Conservation (phyloP, 805 yeast species). For the Monosporozyma solicola region DNA sequence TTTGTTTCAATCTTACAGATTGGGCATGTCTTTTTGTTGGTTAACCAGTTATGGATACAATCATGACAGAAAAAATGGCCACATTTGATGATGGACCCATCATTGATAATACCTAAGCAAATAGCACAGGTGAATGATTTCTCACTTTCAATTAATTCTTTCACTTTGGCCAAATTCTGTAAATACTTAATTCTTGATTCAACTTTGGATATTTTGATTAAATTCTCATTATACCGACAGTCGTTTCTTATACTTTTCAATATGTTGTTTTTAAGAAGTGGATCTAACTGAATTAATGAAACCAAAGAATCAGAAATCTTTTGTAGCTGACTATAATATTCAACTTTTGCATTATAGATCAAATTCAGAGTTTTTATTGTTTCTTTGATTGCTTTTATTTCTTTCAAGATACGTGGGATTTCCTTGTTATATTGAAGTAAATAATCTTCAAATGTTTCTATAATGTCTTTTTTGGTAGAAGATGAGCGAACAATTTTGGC, state of each 20-base stretch:
- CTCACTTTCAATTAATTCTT: constrained; percentile 22
- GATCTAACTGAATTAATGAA: constrained; percentile 32
- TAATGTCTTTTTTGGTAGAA: background rate
- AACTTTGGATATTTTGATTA: constrained; percentile 21
- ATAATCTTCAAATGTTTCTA: constrained; percentile 18
- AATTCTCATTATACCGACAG: constrained; percentile 14
- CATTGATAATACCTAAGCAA: constrained; percentile 59
- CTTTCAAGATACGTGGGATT: constrained; percentile 15
- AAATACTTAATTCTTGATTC: constrained; percentile 43
- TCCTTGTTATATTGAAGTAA: constrained; percentile 18
- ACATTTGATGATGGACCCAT: constrained; percentile 79
- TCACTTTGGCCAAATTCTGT: constrained; percentile 31
- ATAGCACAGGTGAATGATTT: constrained; percentile 53
- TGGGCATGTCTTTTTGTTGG: constrained; percentile 56
- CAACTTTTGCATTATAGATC: constrained; percentile 70
- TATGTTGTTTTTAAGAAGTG: constrained; percentile 10
- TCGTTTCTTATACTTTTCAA: constrained; percentile 18
- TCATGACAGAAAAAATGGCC: constrained; percentile 87
- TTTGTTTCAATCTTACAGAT: constrained; percentile 57
- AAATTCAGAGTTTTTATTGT: constrained; percentile 45
- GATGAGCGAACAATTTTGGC: constrained; percentile 17
- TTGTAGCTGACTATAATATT: constrained; percentile 78
- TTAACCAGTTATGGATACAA: constrained; percentile 71
- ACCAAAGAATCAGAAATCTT: constrained; percentile 75
- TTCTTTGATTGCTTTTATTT: constrained; percentile 29